Conservation (phyloP, 371 early-diverging fungal species). For the Mucor indicus region DNA sequence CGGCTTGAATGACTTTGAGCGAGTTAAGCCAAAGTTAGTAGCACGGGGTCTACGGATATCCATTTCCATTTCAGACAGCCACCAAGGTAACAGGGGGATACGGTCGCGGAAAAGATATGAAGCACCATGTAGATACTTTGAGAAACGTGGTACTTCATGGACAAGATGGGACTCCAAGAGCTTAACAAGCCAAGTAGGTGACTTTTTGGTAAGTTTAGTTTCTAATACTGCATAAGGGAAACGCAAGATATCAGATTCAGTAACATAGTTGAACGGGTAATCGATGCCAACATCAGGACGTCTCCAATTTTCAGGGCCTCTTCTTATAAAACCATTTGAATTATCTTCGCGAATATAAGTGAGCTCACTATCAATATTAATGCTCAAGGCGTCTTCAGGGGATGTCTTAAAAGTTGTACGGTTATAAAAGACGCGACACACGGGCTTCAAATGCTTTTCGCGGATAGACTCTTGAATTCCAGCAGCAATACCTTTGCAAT, state of each 20-base stretch:
- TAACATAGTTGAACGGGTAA: conserved; percentile 84
- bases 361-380: conserved; percentile 97
- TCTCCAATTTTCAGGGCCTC: conserved; percentile 86
- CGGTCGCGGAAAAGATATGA: conserved; percentile 84
- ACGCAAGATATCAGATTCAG: conserved; percentile 74
- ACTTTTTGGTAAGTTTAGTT: conserved; percentile 92
- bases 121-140: conserved; percentile 97
- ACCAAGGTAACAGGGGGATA: conserved; percentile 95
- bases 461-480: conserved; percentile 82
- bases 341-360: conserved; percentile 97
- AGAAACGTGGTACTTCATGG: conserved; percentile 97
- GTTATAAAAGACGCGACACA: conserved; percentile 90
- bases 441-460: conserved; percentile 76
- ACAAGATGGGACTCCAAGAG: conserved; percentile 88
- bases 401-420: conserved; percentile 98
- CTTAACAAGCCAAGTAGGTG: conserved; percentile 92
- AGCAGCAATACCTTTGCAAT: conserved; percentile 65
- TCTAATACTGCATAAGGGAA: conserved; percentile 99
- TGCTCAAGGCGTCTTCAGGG: conserved; percentile 89
- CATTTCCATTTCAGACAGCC: conserved; percentile 93
- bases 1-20: conserved; percentile 45
- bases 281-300: conserved; percentile 84
- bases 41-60: conserved; percentile 79
- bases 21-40: conserved; percentile 51
- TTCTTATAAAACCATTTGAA: conserved; percentile 50